Evolutionary conservation across 208 protist genomes (phyloP).

Genomic region (Trypanosoma mega): DNA sequence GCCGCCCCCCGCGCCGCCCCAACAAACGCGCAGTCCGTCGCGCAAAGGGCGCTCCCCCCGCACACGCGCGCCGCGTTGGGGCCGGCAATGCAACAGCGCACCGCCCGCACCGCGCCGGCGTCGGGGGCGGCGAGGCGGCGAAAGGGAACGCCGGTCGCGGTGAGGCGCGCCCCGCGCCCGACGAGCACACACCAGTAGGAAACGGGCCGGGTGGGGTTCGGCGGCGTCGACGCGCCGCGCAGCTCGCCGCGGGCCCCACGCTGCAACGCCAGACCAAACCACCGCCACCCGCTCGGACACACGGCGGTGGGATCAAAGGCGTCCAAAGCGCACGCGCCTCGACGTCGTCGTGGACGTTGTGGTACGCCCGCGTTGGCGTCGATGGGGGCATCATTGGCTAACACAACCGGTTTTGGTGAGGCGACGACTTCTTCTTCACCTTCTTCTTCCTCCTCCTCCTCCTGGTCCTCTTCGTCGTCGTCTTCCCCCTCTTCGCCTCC

Average conservation of each 20-base stretch:
- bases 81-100: constrained; percentile 25
- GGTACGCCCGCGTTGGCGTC: too few species aligned
- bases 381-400: too few species aligned
- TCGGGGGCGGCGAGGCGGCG: constrained; percentile 14
- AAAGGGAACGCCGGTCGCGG: constrained; percentile 12
- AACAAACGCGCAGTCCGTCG: constrained; percentile 15
- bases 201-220: neutral
- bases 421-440: neutral
- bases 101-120: constrained; percentile 3
- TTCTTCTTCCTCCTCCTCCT: neutral
- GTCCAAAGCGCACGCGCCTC: too few species aligned
- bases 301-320: too few species aligned
- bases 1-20: constrained; percentile 20
- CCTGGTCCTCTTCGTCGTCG: too few species aligned
- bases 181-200: constrained; percentile 13
- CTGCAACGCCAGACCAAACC: constrained; percentile 15
- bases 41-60: constrained; percentile 1
- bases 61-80: constrained; percentile 9
- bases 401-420: too few species aligned
- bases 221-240: neutral
- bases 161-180: neutral
- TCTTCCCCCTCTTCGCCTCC: too few species aligned
- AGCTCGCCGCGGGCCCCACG: constrained; percentile 23
- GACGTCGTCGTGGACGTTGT: too few species aligned
- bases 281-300: neutral